Evolutionary conservation across 2,329 filamentous ascomycete genomes (phyloP), one percentile per base, ranked within the genome.

Genomic region (Fusarium acutatum): DNA sequence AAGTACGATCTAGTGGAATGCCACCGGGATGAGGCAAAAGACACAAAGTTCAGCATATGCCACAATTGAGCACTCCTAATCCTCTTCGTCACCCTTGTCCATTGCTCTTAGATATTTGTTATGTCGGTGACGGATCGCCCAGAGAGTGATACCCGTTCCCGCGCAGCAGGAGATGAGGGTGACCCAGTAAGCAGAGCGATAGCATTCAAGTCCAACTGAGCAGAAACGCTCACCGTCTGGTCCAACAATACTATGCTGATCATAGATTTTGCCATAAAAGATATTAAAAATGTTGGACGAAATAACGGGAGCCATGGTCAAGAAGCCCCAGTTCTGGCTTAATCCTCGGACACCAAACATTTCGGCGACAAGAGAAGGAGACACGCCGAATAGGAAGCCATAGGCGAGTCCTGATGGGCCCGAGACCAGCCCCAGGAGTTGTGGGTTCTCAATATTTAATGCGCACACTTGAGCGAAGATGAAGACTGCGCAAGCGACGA

Each of bases 291-390:
- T 82, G 77, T 98, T 97, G 56, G 94, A 95, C 14, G 92, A 95
- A 34, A 97, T 83, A 6, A 97, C 94, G 0, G 96, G 95, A 6
- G 94, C 92, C 53, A 98, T 86, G 0, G 94, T 98, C 91, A 99
- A 97, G 77, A 93, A 92, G 20, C 96, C 96, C 96, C 96, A 99
- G 79, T 98, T 99, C 80, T 97, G 94, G 62, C 93, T 95, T 52
- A 99, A 86, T 4, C 95, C 96, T 69, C 92, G 89, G 32, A 98
- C 93, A 13, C 96, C 96, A 80, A 99, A 99, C 1, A 93, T 92
- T 80, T 98, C 95, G 12, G 95, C 94, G 15, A 94, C 89, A 24
- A 98, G 90, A 18, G 95, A 95, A 1, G 96, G 96, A 81, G 94
- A 97, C 26, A 97, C 95, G 38, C 96, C 96, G 75, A 98, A 98